Base-by-base conservation (phyloP, 2,329 filamentous ascomycete genomes). In the Fusarium fujikuroi region DNA sequence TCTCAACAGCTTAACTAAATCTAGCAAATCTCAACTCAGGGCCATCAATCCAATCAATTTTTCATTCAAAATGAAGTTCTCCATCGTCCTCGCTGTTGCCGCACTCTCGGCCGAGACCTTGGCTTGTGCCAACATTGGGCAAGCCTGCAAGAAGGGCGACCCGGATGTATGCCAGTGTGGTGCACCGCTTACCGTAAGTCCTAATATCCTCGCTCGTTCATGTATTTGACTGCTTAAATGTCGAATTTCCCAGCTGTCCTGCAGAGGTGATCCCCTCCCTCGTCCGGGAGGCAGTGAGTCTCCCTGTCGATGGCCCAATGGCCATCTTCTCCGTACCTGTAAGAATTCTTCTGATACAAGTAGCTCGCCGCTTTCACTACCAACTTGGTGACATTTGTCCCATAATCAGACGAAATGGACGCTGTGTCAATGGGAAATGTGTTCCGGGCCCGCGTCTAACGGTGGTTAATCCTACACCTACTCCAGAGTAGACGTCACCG, bases 181-280 rank as follows among this genome's bases (percentile, higher is more conserved):
- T 25, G 52, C 52, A 3, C 42, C 34, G 0, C 32, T 60, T 21
- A 50, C 49, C 1, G 64, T 66, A 46, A n/a, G 62, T 15, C 12
- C 5, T 12, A 14, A 1, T 3, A 2, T 7, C 5, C 3, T 30
- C 9, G 5, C 1, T 2, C 2, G 7, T 19, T 0, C 16, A 2
- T 9, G 9, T 19, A 9, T n/a, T 32, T n/a, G 7, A 3, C 3
- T 15, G 6, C 52, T 66, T 3, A 66, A 4, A 9, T 23, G 11
- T 16, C 3, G 3, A 3, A 3, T 2, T 1, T 12, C 6, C 1
- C 11, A 66, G 64, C 39, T 66, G 44, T 44, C 28, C 14, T 66
- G 64, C 8, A 30, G n/a, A 4, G 30, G 19, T 16, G 39, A 56
- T 19, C 21, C 23, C 9, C 1, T 36, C 19, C 7, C 50, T 7